Evolutionary conservation across 768 basidiomycete genomes (phyloP).

Genomic region (Rhodotorula paludigena): DNA sequence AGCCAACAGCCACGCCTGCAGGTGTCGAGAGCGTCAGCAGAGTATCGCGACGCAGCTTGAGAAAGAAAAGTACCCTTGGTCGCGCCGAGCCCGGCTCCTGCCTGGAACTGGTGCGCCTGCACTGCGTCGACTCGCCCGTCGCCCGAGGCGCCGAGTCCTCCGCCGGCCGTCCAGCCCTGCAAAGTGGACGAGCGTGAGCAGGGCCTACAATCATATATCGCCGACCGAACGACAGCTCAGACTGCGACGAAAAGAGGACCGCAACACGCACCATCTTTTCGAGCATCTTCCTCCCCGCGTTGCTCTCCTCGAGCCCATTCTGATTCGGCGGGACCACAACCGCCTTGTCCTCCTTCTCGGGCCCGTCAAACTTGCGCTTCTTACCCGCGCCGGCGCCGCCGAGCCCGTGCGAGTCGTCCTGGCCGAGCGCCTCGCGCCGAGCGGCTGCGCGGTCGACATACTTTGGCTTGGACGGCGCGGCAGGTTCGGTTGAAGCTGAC

Average conservation of each 20-base stretch:
- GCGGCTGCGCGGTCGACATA: constrained; percentile 95
- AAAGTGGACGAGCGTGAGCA: too few species aligned
- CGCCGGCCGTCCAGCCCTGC: constrained; percentile 86
- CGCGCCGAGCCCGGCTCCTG: constrained; percentile 76
- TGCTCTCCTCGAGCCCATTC: constrained; percentile 72
- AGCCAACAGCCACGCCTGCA: constrained; percentile 27
- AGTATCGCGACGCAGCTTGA: background rate
- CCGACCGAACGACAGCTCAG: too few species aligned
- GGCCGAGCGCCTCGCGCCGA: constrained; percentile 81
- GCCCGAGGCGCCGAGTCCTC: constrained; percentile 73
- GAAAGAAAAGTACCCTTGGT: constrained; percentile 26
- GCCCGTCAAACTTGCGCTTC: constrained; percentile 55
- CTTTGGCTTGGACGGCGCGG: constrained; percentile 56
- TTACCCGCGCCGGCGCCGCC: constrained; percentile 44
- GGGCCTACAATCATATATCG: too few species aligned
- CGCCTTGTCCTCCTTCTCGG: constrained; percentile 57
- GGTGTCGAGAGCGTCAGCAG: background rate
- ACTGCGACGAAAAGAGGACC: too few species aligned
- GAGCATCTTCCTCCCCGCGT: constrained; percentile 84
- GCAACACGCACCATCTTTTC: constrained; percentile 72
- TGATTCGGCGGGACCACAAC: constrained; percentile 62
- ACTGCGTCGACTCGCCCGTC: constrained; percentile 86
- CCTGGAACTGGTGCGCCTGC: constrained; percentile 68
- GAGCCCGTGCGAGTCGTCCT: constrained; percentile 61
- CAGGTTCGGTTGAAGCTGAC: constrained; percentile 38